Conservation (phyloP, 2,329 filamentous ascomycete genomes). For the Trichophaea hybrida region DNA sequence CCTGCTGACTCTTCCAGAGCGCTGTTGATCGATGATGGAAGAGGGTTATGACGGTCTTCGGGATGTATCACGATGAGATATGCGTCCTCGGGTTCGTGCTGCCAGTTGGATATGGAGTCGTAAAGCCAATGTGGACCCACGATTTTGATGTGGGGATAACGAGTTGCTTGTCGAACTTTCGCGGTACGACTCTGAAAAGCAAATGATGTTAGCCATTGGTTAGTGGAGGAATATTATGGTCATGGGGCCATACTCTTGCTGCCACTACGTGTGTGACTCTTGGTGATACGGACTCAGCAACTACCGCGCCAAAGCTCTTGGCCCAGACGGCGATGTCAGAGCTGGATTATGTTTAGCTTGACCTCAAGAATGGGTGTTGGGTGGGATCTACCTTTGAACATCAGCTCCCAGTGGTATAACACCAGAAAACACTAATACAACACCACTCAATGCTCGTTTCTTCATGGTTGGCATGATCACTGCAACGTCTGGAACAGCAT, state of each 20-base stretch:
- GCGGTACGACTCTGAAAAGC: constrained; percentile 60
- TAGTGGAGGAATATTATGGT: constrained; percentile 28
- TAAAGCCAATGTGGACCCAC: constrained; percentile 84
- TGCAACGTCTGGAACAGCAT: constrained; percentile 69
- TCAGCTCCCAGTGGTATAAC: constrained; percentile 72
- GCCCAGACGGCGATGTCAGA: constrained; percentile 83
- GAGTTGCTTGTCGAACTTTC: constrained; percentile 77
- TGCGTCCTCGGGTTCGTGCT: constrained; percentile 58
- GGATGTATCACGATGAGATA: constrained; percentile 68
- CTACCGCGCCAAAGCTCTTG: constrained; percentile 62
- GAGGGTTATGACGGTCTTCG: constrained; percentile 37
- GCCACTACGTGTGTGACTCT: constrained; percentile 40
- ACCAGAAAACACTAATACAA: constrained; percentile 75
- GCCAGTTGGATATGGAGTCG: constrained; percentile 74
- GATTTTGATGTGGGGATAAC: constrained; percentile 69
- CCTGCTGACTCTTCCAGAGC: constrained; percentile 33
- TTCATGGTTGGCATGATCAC: constrained; percentile 74
- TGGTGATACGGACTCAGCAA: constrained; percentile 35
- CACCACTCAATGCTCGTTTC: constrained; percentile 54
- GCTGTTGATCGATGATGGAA: constrained; percentile 11
- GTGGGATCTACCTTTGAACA: constrained; percentile 42
- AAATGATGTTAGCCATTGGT: constrained; percentile 9
- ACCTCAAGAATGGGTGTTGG: constrained; percentile 11
- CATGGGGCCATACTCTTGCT: constrained; percentile 32
- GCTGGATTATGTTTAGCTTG: constrained; percentile 30